Percentiles rank a stretch among this genome's conserved stretches.
These are phyloP conservation scores for Striga asiatica DNA, from an alignment of 257 asterid species.

Conservation along the genomic window DNA sequence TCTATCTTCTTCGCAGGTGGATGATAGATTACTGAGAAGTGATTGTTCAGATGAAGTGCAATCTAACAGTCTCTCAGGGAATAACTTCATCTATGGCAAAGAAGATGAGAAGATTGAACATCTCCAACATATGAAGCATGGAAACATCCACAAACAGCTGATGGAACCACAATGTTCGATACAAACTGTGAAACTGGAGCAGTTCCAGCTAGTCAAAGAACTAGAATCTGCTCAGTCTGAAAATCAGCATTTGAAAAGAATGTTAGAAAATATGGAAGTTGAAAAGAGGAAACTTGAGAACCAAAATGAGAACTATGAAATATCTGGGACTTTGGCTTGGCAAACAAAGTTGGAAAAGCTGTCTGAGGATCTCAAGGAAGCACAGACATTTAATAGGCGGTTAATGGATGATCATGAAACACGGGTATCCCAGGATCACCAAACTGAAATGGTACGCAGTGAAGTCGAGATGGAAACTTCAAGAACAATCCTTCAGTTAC, in stretches of 20 bases:
- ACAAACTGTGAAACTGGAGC: constrained; percentile 41
- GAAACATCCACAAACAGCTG: constrained; percentile 34
- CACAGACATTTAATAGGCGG: constrained; percentile 26
- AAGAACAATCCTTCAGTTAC: constrained; percentile 51
- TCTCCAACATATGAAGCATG: constrained; percentile 23
- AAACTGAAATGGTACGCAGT: constrained; percentile 36
- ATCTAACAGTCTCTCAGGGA: constrained; percentile 17
- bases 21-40: too few species aligned
- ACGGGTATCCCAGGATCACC: constrained; percentile 29
- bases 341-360: constrained; percentile 45
- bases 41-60: too few species aligned
- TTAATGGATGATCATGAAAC: constrained; percentile 34
- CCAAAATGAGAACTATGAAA: constrained; percentile 6
- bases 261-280: constrained; percentile 20
- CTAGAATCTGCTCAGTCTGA: constrained; percentile 30
- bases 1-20: too few species aligned
- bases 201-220: constrained; percentile 37
- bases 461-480: constrained; percentile 71
- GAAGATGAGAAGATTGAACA: constrained; percentile 16
- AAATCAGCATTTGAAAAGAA: constrained; percentile 30
- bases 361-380: constrained; percentile 42
- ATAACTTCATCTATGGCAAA: constrained; percentile 17
- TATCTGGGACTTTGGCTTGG: constrained; percentile 16
- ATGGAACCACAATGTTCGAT: constrained; percentile 34
- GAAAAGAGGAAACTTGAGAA: constrained; percentile 9